These are phyloP conservation scores for Penicillium coprophilum DNA, from an alignment of 495 filamentous ascomycete species.

Conservation along the genomic window DNA sequence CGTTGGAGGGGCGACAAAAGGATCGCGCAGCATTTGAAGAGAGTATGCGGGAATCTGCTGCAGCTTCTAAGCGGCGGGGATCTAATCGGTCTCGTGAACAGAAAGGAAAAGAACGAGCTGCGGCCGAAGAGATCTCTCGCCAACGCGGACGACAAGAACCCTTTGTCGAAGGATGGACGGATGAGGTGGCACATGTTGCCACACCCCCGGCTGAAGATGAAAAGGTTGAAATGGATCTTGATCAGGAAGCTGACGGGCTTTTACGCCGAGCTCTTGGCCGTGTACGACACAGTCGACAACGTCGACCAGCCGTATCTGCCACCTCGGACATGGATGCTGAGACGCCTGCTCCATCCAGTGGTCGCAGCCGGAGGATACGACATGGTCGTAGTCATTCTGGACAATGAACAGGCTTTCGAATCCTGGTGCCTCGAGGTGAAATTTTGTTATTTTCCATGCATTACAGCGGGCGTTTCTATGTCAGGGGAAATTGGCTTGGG, in stretches of 20 bases:
- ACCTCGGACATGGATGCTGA: slow-evolving; percentile 28
- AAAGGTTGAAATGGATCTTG: slow-evolving; percentile 46
- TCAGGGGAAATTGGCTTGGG: neutral
- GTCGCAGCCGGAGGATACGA: slow-evolving; percentile 24
- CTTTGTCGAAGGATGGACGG: slow-evolving; percentile 38
- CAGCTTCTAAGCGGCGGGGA: slow-evolving; percentile 18
- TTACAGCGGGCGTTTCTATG: slow-evolving; percentile 16
- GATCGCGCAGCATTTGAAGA: slow-evolving; percentile 11
- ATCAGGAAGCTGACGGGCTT: slow-evolving; percentile 42
- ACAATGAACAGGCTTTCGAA: slow-evolving; percentile 13
- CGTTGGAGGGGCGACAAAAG: slow-evolving; percentile 39
- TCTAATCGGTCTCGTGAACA: slow-evolving; percentile 28
- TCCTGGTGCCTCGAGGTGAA: neutral
- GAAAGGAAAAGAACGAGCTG: slow-evolving; percentile 29
- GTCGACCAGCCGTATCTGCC: slow-evolving; percentile 18
- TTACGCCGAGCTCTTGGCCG: slow-evolving; percentile 38
- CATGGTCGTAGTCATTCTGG: slow-evolving; percentile 28
- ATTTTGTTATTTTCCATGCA: slow-evolving; percentile 9
- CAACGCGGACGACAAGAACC: slow-evolving; percentile 28
- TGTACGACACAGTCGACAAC: slow-evolving; percentile 32
- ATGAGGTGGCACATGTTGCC: slow-evolving; percentile 35
- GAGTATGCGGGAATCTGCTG: neutral
- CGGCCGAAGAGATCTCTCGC: slow-evolving; percentile 20
- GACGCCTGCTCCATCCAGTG: slow-evolving; percentile 18
- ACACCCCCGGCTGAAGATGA: slow-evolving; percentile 29